Evolutionary conservation across 768 basidiomycete species (phyloP).

Genomic region (Lentinula aciculospora): DNA sequence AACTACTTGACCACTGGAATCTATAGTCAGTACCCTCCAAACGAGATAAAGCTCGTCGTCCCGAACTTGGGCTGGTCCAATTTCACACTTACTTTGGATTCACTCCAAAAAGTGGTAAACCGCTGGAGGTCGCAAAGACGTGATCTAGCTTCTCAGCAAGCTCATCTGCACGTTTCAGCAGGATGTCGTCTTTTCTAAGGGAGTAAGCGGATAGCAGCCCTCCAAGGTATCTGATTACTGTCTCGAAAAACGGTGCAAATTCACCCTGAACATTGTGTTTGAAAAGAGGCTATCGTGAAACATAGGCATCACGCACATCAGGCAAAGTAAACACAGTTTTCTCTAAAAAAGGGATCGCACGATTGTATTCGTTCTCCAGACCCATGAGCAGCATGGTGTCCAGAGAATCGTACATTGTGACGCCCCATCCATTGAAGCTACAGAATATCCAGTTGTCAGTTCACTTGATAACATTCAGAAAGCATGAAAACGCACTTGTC

Average conservation of each 20-base stretch:
- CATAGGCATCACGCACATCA: slow-evolving; percentile 24
- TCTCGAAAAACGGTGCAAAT: slow-evolving; percentile 69
- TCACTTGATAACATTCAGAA: background rate
- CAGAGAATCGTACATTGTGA: slow-evolving; percentile 74
- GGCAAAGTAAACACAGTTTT: slow-evolving; percentile 44
- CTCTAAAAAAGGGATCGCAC: slow-evolving; percentile 51
- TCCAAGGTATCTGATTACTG: slow-evolving; percentile 85
- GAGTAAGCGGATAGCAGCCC: slow-evolving; percentile 84
- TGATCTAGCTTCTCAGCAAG: slow-evolving; percentile 70
- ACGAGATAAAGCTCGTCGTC: too few relatives aligned
- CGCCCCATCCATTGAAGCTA: slow-evolving; percentile 80
- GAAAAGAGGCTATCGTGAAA: background rate
- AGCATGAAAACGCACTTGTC: slow-evolving; percentile 37
- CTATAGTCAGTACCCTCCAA: background rate
- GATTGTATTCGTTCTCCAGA: slow-evolving; percentile 60
- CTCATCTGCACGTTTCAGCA: slow-evolving; percentile 70
- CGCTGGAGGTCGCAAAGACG: slow-evolving; percentile 63
- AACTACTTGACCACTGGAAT: slow-evolving; percentile 22
- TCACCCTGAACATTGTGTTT: slow-evolving; percentile 15
- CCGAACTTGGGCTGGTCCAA: background rate
- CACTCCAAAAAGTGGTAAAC: slow-evolving; percentile 67
- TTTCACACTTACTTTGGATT: slow-evolving; percentile 53
- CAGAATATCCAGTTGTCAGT: background rate
- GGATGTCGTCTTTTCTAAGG: slow-evolving; percentile 54
- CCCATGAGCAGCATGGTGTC: slow-evolving; percentile 86